A percentile compares a stretch with the other conserved stretches of the same genome.
These are phyloP conservation scores for Suhomyces atakaporum DNA, from an alignment of 1,139 yeast genomes.

Conservation along the genomic window DNA sequence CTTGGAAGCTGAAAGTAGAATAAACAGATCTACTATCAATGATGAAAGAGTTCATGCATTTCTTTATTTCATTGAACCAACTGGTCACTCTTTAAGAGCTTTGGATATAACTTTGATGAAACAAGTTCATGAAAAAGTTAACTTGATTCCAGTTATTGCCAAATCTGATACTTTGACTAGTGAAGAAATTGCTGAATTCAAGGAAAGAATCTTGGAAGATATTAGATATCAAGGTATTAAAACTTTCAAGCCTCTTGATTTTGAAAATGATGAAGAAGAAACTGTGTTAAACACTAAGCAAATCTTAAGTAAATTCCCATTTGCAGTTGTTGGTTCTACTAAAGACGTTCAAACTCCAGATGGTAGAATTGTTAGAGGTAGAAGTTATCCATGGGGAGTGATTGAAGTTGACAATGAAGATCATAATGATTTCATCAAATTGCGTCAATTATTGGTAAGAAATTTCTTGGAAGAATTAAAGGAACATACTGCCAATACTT, in stretches of 20 bases:
- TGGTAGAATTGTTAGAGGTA: slow-evolving; percentile 86
- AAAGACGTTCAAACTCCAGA: slow-evolving; percentile 68
- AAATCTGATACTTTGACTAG: slow-evolving; percentile 92
- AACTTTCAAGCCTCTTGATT: slow-evolving; percentile 76
- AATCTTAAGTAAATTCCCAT: slow-evolving; percentile 75
- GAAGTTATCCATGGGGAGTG: slow-evolving; percentile 97
- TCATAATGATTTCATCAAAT: slow-evolving; percentile 89
- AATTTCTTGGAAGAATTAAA: slow-evolving; percentile 92
- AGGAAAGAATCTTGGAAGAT: slow-evolving; percentile 74
- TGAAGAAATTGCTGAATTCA: slow-evolving; percentile 77
- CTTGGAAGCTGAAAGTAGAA: slow-evolving; percentile 87
- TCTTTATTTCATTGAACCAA: slow-evolving; percentile 91
- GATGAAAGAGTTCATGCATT: slow-evolving; percentile 88
- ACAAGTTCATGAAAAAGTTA: slow-evolving; percentile 86
- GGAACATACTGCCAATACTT: slow-evolving; percentile 73
- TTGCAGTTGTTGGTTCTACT: slow-evolving; percentile 93
- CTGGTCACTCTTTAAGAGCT: slow-evolving; percentile 90
- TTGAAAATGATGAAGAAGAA: slow-evolving; percentile 88
- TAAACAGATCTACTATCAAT: slow-evolving; percentile 68
- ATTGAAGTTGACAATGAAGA: slow-evolving; percentile 94
- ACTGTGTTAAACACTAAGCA: slow-evolving; percentile 64
- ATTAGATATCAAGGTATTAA: slow-evolving; percentile 74
- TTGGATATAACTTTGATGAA: slow-evolving; percentile 89
- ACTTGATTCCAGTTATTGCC: slow-evolving; percentile 91
- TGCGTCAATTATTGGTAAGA: slow-evolving; percentile 87